Percentiles rank a stretch among this genome's conserved stretches.
phyloP scores from a whole-genome alignment of 495 filamentous ascomycete genomes.

The Rostrohypoxylon terebratum region DNA sequence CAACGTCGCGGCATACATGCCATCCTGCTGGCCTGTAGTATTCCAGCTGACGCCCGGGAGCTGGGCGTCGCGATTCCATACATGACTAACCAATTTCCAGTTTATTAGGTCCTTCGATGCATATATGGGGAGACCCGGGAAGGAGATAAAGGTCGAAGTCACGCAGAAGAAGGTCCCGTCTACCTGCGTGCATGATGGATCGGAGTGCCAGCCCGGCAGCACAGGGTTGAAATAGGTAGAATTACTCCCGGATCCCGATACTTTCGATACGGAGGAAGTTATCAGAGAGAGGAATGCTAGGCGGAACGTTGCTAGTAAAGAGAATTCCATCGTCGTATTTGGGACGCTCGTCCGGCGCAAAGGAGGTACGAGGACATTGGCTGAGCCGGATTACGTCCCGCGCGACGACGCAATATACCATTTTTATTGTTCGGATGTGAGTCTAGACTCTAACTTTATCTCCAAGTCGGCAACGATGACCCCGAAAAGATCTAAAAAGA shows the following conservation, averaged over 20 bases:
- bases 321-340: conserved; percentile 20
- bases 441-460: not conserved
- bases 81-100: conserved; percentile 51
- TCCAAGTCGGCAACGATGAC: conserved; percentile 13
- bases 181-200: conserved; percentile 50
- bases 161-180: conserved; percentile 53
- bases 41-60: conserved; percentile 46
- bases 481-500: conserved; percentile 26
- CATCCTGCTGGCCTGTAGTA: conserved; percentile 45
- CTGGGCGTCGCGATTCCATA: conserved; percentile 46
- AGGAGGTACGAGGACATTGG: not conserved
- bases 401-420: not conserved
- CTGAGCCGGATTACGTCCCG: not conserved
- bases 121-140: conserved; percentile 54
- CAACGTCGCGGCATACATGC: conserved; percentile 53
- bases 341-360: not conserved
- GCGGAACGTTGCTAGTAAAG: not conserved
- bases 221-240: conserved; percentile 52
- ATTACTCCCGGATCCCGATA: conserved; percentile 8
- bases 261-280: not conserved
- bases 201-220: conserved; percentile 53
- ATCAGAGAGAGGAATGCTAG: conserved; percentile 2
- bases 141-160: conserved; percentile 53
- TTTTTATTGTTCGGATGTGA: not conserved
- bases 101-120: conserved; percentile 52